A percentile compares a stretch with the other conserved stretches of the same genome.
Conservation (phyloP, 2,329 filamentous ascomycete genomes). For the Nemania sp. region DNA sequence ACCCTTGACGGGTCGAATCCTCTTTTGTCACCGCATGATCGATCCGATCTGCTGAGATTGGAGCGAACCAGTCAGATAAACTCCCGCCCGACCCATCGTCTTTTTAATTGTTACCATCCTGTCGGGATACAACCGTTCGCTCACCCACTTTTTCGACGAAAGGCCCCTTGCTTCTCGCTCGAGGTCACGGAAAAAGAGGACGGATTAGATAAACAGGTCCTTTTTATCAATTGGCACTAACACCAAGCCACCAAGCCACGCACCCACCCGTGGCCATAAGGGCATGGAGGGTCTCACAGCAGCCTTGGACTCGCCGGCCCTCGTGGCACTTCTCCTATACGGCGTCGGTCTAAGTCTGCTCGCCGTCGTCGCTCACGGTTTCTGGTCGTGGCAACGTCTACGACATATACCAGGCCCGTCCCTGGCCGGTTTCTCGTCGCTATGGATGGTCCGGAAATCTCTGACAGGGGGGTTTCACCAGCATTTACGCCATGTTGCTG, state of each 20-base stretch:
- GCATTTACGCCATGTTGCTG: slow-evolving; percentile 29
- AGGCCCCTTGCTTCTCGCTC: not conserved
- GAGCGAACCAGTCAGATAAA: not conserved
- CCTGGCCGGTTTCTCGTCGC: slow-evolving; percentile 32
- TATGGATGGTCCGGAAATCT: slow-evolving; percentile 37
- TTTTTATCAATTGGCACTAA: not conserved
- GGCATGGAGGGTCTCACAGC: slow-evolving; percentile 17
- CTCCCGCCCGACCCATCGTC: too few species aligned
- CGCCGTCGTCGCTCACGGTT: slow-evolving; percentile 1
- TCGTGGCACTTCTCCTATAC: slow-evolving; percentile 19
- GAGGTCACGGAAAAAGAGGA: not conserved
- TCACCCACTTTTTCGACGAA: not conserved
- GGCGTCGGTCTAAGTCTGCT: slow-evolving; percentile 15
- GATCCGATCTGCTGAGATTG: not conserved
- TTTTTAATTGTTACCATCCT: slow-evolving; percentile 24
- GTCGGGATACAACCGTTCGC: slow-evolving; percentile 14
- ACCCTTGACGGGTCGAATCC: too few species aligned
- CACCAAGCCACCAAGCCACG: slow-evolving; percentile 2
- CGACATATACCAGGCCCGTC: slow-evolving; percentile 40
- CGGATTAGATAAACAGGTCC: not conserved
- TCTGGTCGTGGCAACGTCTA: slow-evolving; percentile 38
- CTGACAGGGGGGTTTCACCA: slow-evolving; percentile 35
- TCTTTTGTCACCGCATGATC: not conserved
- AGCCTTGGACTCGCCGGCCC: slow-evolving; percentile 6
- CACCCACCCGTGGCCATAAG: not conserved